Evolutionary conservation across 1,284 basidiomycete species (phyloP).

Genomic region (Ceratobasidium sp.): DNA sequence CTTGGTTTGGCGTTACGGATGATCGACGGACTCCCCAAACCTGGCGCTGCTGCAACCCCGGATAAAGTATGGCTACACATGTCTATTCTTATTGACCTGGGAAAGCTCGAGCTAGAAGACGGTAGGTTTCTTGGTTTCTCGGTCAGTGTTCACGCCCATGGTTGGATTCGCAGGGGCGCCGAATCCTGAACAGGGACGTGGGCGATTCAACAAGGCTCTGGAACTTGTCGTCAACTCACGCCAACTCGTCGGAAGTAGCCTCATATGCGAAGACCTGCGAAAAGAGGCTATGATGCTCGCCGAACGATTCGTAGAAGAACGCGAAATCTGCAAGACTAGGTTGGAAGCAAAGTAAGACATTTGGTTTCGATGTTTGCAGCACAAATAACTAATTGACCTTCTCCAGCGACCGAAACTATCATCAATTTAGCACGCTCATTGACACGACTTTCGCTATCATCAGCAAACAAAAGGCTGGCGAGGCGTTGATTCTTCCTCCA

Average conservation of each 20-base stretch:
- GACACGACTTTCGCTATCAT: constrained; percentile 68
- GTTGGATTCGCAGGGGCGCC: constrained; percentile 13
- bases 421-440: constrained; percentile 80
- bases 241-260: constrained; percentile 72
- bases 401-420: constrained; percentile 85
- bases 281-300: constrained; percentile 65
- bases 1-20: constrained; percentile 41
- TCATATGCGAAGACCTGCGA: constrained; percentile 79
- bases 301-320: constrained; percentile 49
- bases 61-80: constrained; percentile 83
- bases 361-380: not conserved
- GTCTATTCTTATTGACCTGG: constrained; percentile 74
- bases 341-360: constrained; percentile 46
- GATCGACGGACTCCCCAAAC: constrained; percentile 45
- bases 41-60: constrained; percentile 60
- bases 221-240: constrained; percentile 60
- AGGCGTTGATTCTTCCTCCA: constrained; percentile 49
- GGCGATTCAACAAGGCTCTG: constrained; percentile 49
- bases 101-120: constrained; percentile 57
- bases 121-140: constrained; percentile 50
- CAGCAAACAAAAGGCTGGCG: constrained; percentile 42
- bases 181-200: constrained; percentile 14
- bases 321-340: constrained; percentile 46
- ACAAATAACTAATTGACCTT: constrained; percentile 7
- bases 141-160: constrained; percentile 18